Percentiles rank a stretch among this genome's conserved stretches.
Evolutionary conservation across 2,329 filamentous ascomycete genomes (phyloP).

Genomic region (Claviceps pusilla): DNA sequence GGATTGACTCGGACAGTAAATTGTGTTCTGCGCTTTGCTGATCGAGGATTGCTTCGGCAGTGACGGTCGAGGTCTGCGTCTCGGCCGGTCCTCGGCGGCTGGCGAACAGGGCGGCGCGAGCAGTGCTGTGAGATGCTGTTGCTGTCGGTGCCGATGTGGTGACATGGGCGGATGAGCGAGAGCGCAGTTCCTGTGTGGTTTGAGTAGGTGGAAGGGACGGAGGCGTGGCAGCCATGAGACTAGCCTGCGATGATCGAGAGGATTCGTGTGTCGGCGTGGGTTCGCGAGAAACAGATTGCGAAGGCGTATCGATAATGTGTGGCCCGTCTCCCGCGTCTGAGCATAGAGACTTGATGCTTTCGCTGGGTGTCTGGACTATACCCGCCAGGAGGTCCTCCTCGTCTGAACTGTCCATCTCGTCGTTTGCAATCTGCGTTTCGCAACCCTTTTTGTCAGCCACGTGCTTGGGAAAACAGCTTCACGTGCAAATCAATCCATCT

Average conservation of each 20-base stretch:
- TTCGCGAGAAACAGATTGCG: slow-evolving; percentile 4
- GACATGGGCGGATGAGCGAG: slow-evolving; percentile 13
- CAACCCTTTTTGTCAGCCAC: slow-evolving; percentile 5
- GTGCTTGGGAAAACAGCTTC: not conserved
- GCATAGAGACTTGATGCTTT: slow-evolving; percentile 31
- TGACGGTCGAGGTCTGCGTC: slow-evolving; percentile 29
- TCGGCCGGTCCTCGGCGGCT: slow-evolving; percentile 22
- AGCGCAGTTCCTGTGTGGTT: slow-evolving; percentile 21
- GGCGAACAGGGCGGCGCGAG: slow-evolving; percentile 31
- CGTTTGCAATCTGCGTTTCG: slow-evolving; percentile 16
- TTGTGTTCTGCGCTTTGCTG: slow-evolving; percentile 73
- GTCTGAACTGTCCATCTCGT: slow-evolving; percentile 31
- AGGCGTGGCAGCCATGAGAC: slow-evolving; percentile 5
- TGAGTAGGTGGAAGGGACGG: slow-evolving; percentile 12
- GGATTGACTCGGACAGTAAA: slow-evolving; percentile 62
- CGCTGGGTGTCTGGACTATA: slow-evolving; percentile 39
- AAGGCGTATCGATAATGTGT: slow-evolving; percentile 9
- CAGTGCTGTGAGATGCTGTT: slow-evolving; percentile 18
- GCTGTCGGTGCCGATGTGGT: slow-evolving; percentile 7
- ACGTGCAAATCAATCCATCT: not conserved
- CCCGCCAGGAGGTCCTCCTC: slow-evolving; percentile 42
- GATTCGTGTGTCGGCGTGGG: slow-evolving; percentile 4
- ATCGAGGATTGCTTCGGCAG: slow-evolving; percentile 58
- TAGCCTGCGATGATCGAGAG: slow-evolving; percentile 3
- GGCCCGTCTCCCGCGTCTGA: slow-evolving; percentile 12